phyloP scores from a whole-genome alignment of 2,329 filamentous ascomycete species.

The Colletotrichum incanum region DNA sequence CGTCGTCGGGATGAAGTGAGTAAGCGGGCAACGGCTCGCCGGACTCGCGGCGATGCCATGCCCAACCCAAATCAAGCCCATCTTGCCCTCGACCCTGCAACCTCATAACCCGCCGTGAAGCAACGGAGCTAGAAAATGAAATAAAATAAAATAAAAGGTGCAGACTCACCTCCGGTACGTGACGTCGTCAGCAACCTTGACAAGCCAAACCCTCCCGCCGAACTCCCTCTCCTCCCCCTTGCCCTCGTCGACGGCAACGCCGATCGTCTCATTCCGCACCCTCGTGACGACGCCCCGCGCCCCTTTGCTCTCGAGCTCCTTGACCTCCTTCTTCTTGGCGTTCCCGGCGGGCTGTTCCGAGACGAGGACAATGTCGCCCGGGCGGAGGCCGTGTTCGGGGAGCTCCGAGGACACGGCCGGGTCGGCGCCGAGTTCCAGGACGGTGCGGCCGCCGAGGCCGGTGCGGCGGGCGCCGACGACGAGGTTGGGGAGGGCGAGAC shows the following conservation, averaged over 20 bases:
- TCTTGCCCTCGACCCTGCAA: not conserved
- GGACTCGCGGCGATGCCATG: not conserved
- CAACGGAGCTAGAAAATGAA: not conserved
- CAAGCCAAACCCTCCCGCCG: conserved; percentile 71
- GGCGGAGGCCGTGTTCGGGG: conserved; percentile 82
- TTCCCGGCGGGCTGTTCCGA: conserved; percentile 81
- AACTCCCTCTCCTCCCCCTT: conserved; percentile 63
- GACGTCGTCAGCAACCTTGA: conserved; percentile 79
- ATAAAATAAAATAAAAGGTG: not conserved
- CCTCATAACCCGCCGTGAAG: not conserved
- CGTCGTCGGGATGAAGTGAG: not conserved
- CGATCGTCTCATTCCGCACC: conserved; percentile 71
- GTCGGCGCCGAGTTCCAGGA: conserved; percentile 85
- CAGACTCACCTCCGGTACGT: conserved; percentile 69
- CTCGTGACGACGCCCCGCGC: conserved; percentile 80
- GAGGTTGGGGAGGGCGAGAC: conserved; percentile 85
- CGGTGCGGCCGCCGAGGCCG: conserved; percentile 90
- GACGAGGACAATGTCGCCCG: conserved; percentile 84
- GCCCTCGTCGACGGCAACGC: conserved; percentile 80
- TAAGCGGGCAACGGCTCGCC: not conserved
- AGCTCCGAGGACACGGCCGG: conserved; percentile 77
- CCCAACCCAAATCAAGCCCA: not conserved
- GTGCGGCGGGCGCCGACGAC: conserved; percentile 83
- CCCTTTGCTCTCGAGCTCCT: conserved; percentile 78
- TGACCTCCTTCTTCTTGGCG: conserved; percentile 81